A percentile compares a stretch with the other conserved stretches of the same genome.
Conservation (phyloP, 352 stramenopile species). For the Globisporangium canariense region DNA sequence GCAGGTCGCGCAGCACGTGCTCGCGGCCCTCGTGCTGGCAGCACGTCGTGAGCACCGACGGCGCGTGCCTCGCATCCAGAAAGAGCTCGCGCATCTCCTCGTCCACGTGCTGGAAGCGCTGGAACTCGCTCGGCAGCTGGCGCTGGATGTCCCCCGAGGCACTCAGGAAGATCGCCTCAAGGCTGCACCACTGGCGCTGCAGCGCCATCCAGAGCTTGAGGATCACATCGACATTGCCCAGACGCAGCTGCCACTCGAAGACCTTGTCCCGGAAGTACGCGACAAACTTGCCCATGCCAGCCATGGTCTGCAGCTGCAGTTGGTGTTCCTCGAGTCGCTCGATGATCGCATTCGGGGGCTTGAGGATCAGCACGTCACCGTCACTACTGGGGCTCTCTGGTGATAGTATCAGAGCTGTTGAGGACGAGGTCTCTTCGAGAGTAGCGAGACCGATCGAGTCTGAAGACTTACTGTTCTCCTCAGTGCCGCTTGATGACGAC, state of each 20-base stretch:
- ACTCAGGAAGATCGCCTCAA: constrained; percentile 95
- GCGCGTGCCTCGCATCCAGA: constrained; percentile 49
- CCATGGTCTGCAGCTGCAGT: constrained; percentile 94
- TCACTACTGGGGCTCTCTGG: constrained; percentile 23
- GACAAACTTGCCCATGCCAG: constrained; percentile 95
- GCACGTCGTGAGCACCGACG: constrained; percentile 73
- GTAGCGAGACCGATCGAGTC: background rate
- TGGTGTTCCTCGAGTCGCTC: constrained; percentile 95
- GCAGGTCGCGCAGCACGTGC: constrained; percentile 75
- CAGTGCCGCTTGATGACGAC: background rate
- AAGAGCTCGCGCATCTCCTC: constrained; percentile 82
- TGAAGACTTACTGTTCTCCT: background rate
- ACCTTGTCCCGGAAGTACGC: constrained; percentile 95
- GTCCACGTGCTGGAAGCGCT: constrained; percentile 87
- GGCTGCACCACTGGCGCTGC: constrained; percentile 89
- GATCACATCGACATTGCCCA: constrained; percentile 92
- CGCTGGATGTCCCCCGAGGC: constrained; percentile 90
- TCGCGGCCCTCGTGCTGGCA: constrained; percentile 79
- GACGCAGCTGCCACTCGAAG: constrained; percentile 90
- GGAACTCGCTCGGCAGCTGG: constrained; percentile 90
- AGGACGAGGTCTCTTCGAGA: background rate
- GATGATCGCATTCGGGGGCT: constrained; percentile 89
- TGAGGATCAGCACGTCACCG: constrained; percentile 87
- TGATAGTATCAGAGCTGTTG: background rate
- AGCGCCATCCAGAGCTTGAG: constrained; percentile 92